Base-by-base conservation (phyloP, 371 early-diverging fungal species). In the Actinomortierella ambigua region DNA sequence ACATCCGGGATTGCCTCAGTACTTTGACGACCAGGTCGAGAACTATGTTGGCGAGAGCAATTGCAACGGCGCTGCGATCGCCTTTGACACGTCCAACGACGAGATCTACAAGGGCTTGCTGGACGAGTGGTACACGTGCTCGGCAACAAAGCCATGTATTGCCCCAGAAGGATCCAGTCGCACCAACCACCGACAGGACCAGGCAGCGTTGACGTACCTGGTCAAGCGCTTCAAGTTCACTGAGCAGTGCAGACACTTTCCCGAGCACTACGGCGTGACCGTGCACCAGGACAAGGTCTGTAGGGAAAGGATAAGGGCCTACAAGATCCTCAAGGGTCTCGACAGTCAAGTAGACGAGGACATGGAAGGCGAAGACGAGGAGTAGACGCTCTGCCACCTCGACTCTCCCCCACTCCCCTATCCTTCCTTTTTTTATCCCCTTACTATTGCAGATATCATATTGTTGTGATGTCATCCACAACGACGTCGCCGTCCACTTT, bases 121-220 rank as follows among this genome's bases (percentile, higher is more conserved):
- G 49, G 56, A 73, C 23, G 79, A 79, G 9, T 88, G 87, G 87
- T 85, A 80, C 53, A 63, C 77, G 17, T 88, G 88, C 65, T 85
- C 80, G 17, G 42, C 79, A 0, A 67, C 59, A 43, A 85, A 86
- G 69, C 69, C 75, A 2, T 88, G 88, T 56, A 86, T 88, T 44
- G 88, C 88, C 1, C 88, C 88, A n/a, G 61, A 70, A 34, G 88
- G 87, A 0, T 86, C 87, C 3, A 79, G 77, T 23, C 71, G 88
- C 23, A 42, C 60, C 8, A 88, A 88, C 52, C 88, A 88, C 71
- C 77, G 88, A 27, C 88, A 88, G 63, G 88, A 88, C 53, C 88
- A 88, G 57, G 85, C 88, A 2, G 84, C 76, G 13, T 57, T 88
- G 24, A 85, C 87, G n/a, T 85, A 76, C 55, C 53, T 88, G 8